A percentile compares a stretch with the other conserved stretches of the same genome.
Conservation (phyloP, 73 alveolate genomes). For the Stentor roeselii region DNA sequence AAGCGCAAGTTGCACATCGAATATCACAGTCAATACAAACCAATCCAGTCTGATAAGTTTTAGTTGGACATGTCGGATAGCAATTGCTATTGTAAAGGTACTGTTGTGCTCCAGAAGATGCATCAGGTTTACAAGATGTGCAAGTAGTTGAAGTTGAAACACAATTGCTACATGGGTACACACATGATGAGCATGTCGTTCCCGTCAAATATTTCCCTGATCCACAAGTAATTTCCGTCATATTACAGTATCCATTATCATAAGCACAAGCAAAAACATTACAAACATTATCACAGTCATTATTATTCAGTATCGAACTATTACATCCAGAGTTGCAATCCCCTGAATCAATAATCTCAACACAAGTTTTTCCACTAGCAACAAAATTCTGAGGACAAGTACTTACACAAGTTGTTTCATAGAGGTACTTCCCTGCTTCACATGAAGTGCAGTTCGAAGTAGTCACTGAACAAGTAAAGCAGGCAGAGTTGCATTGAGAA, state of each 20-base stretch:
- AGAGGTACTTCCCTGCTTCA: not conserved
- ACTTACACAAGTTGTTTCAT: not conserved
- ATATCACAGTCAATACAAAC: slow-evolving; percentile 12
- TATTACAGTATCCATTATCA: not conserved
- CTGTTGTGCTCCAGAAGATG: not conserved
- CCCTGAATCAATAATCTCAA: not conserved
- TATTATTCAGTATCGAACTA: not conserved
- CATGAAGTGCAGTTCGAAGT: slow-evolving; percentile 10
- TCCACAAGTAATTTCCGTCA: not conserved
- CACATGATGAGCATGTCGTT: not conserved
- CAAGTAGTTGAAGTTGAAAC: not conserved
- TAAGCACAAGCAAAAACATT: slow-evolving; percentile 14
- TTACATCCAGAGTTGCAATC: not conserved
- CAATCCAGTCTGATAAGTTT: not conserved
- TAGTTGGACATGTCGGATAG: not conserved
- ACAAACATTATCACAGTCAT: not conserved
- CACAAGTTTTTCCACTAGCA: not conserved
- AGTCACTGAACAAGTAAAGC: slow-evolving; percentile 18
- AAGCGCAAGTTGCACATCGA: slow-evolving; percentile 29
- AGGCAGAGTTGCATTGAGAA: not conserved
- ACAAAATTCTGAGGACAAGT: slow-evolving; percentile 7
- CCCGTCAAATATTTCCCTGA: not conserved
- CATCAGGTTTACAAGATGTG: not conserved
- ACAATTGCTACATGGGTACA: not conserved
- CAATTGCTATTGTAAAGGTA: not conserved